Percentiles rank a stretch among this genome's conserved stretches.
These are phyloP conservation scores for Aspergillus alliaceus DNA, from an alignment of 2,329 filamentous ascomycete species.

Conservation along the genomic window DNA sequence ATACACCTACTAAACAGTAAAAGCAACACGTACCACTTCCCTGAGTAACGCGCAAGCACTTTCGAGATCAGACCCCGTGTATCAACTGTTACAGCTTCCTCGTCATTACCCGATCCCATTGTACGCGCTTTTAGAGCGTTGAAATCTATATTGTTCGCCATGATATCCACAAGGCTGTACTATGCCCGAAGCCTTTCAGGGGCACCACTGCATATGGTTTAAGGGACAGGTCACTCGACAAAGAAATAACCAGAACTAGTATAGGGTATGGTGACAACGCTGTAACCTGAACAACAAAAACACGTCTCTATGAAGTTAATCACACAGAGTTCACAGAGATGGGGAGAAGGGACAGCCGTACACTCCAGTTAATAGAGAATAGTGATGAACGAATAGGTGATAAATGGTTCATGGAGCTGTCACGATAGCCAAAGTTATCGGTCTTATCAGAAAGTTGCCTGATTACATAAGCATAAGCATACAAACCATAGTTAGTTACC, in stretches of 20 bases:
- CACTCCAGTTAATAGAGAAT: background rate
- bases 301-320: background rate
- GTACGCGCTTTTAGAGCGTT: conserved; percentile 79
- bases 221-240: background rate
- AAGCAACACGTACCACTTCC: conserved; percentile 72
- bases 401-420: background rate
- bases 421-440: conserved; percentile 10
- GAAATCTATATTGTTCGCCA: conserved; percentile 69
- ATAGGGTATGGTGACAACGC: background rate
- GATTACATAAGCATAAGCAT: background rate
- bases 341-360: background rate
- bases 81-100: conserved; percentile 97
- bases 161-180: conserved; percentile 33
- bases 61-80: conserved; percentile 97
- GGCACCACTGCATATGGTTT: background rate
- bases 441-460: conserved; percentile 19
- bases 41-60: conserved; percentile 91
- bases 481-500: background rate
- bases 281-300: background rate
- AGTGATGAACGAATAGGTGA: background rate
- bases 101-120: conserved; percentile 80
- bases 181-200: background rate
- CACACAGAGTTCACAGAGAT: background rate
- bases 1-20: conserved; percentile 21
- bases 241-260: background rate